Evolutionary conservation across 1,284 basidiomycete species (phyloP), one percentile per base, ranked within the genome.

Genomic region (Baeospora myosura): DNA sequence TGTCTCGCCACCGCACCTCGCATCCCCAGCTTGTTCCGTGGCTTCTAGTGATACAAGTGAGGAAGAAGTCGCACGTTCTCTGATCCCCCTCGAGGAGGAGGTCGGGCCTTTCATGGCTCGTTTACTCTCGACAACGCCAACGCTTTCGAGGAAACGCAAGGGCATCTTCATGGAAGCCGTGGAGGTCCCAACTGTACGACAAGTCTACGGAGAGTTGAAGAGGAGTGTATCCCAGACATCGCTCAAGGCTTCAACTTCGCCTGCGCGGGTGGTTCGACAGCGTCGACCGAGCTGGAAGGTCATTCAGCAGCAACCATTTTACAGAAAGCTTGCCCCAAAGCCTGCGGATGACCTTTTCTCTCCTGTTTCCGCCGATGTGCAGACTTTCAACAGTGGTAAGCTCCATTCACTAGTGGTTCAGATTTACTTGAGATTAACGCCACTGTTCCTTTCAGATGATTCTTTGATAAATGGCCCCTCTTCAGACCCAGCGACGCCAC

Each of bases 91-190:
- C 21, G 44, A 52, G 44, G 46, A 44, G 42, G 38, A 30, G 30
- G 12, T 23, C 29, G 23, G 20, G 26, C 14, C 11, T 10, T 32
- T 10, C 20, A 38, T 23, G 18, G 10, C 26, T n/a, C 8, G n/a
- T 8, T 8, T 28, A 28, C 8, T n/a, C 26, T 28, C 32, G 32
- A 18, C 22, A 35, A 11, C 41, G 11, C 20, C 43, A n/a, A 24
- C 31, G 29, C 43, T 41, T 8, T 36, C 49, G 29, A 64, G 61
- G 45, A 76, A 73, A 52, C 71, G 72, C 38, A 71, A 67, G 54
- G 58, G 72, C 18, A 52, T 66, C 3, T 52, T 76, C 47, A 59
- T 79, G 58, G 79, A 81, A 17, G 69, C 69, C 2, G 76, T 80
- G 5, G 68, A 74, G 40, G 64, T 80, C 29, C 73, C 74, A 7